Conservation (phyloP, 345 rosid species). For the Aegle marmelos region DNA sequence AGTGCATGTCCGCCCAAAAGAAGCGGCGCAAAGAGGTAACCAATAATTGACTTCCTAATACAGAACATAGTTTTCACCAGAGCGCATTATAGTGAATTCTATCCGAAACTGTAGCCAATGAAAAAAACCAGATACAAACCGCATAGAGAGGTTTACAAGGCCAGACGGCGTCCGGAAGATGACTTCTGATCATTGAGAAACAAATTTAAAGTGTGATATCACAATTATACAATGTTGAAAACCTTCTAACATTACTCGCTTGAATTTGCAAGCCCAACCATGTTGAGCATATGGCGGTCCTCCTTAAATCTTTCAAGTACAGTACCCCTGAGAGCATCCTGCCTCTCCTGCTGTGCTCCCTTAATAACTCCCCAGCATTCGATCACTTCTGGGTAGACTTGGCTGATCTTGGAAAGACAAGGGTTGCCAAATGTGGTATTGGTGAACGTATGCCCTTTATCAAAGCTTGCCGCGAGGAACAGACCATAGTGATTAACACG, state of each 20-base stretch:
- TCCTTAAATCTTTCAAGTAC: slow-evolving; percentile 79
- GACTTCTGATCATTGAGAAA: not conserved
- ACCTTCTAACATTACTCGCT: slow-evolving; percentile 34
- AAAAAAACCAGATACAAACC: not conserved
- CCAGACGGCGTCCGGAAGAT: not conserved
- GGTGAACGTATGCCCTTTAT: slow-evolving; percentile 67
- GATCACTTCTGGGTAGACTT: slow-evolving; percentile 61
- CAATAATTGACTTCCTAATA: not conserved
- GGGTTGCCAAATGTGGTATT: slow-evolving; percentile 84
- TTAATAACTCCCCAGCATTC: slow-evolving; percentile 87
- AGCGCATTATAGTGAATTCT: not conserved
- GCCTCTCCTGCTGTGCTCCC: slow-evolving; percentile 35
- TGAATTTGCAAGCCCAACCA: slow-evolving; percentile 83
- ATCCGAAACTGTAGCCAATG: not conserved
- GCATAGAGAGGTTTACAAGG: not conserved
- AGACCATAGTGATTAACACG: slow-evolving; percentile 72
- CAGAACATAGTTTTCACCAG: not conserved
- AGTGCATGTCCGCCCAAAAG: too few relatives aligned
- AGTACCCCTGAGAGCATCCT: slow-evolving; percentile 42
- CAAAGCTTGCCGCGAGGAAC: slow-evolving; percentile 74
- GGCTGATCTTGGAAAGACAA: slow-evolving; percentile 52
- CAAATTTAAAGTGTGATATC: not conserved
- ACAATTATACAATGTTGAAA: not conserved
- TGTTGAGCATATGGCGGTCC: slow-evolving; percentile 82
- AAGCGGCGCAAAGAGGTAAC: too few relatives aligned